These are phyloP conservation scores for Chlamydomonas sp. DNA, from an alignment of 139 green algal species.

Conservation along the genomic window DNA sequence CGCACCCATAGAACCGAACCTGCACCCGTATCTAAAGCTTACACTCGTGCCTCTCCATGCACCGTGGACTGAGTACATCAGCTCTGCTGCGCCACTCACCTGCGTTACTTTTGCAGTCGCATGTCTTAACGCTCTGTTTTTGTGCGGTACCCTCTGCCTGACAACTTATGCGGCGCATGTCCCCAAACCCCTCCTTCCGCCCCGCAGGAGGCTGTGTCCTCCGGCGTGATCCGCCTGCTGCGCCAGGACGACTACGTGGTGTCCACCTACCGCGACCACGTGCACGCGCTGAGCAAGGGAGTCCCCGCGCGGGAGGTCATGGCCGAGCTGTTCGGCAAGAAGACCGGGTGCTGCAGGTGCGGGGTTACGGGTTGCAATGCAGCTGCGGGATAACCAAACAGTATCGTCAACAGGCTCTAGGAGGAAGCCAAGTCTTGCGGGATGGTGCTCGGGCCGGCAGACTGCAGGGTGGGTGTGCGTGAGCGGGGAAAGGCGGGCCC, in stretches of 20 bases:
- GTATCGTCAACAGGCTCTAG: too few relatives aligned
- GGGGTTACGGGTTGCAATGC: too few relatives aligned
- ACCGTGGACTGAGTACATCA: too few relatives aligned
- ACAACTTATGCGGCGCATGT: neutral
- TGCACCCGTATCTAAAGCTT: too few relatives aligned
- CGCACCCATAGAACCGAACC: too few relatives aligned
- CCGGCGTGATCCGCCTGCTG: constrained; percentile 76
- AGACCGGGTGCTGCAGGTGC: constrained; percentile 88
- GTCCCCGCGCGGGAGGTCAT: constrained; percentile 88
- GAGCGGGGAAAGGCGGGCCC: too few relatives aligned
- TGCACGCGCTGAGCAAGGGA: constrained; percentile 96
- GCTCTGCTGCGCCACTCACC: too few relatives aligned
- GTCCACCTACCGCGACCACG: constrained; percentile 98
- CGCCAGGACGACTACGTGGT: constrained; percentile 90
- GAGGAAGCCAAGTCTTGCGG: neutral
- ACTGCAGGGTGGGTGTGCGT: too few relatives aligned
- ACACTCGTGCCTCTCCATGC: too few relatives aligned
- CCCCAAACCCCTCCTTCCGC: neutral
- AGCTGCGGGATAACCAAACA: neutral
- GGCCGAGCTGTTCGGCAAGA: constrained; percentile 99
- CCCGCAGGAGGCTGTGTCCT: constrained; percentile 84
- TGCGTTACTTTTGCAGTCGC: too few relatives aligned
- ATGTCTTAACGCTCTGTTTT: too few relatives aligned
- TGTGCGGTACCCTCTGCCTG: neutral
- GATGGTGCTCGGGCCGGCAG: too few relatives aligned